Conservation (phyloP, 176 grass and related monocot species). For the Coix lacrymajobi region DNA sequence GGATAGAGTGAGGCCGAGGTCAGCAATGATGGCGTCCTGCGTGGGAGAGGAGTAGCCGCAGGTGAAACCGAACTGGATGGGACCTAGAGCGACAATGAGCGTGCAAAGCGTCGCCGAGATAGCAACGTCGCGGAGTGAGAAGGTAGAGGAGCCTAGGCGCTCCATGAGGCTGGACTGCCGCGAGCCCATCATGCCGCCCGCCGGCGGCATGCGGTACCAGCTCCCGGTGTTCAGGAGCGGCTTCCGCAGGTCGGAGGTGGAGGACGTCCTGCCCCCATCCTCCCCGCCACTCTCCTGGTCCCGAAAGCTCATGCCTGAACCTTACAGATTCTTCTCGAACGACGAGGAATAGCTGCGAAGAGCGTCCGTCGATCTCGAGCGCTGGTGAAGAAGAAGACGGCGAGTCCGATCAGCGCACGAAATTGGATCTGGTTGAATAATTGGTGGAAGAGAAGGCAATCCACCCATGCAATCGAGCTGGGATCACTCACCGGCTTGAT, state of each 20-base stretch:
- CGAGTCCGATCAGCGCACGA: not conserved
- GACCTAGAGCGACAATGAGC: slow-evolving; percentile 79
- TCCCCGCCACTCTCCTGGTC: slow-evolving; percentile 74
- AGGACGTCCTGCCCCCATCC: slow-evolving; percentile 46
- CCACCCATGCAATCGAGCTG: not conserved
- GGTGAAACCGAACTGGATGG: slow-evolving; percentile 91
- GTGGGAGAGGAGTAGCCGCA: slow-evolving; percentile 81
- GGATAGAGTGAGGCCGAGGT: slow-evolving; percentile 73
- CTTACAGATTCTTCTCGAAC: not conserved
- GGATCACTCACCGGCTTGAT: not conserved
- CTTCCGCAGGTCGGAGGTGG: slow-evolving; percentile 63
- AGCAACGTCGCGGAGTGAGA: slow-evolving; percentile 48
- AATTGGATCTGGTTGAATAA: not conserved
- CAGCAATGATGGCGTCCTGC: slow-evolving; percentile 64
- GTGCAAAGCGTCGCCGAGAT: slow-evolving; percentile 84
- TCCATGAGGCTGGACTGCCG: slow-evolving; percentile 75
- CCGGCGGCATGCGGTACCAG: slow-evolving; percentile 79
- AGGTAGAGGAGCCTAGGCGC: slow-evolving; percentile 64
- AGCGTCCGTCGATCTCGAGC: not conserved
- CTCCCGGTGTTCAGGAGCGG: slow-evolving; percentile 96
- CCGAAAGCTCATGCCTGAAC: slow-evolving; percentile 74
- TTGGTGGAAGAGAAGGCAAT: not conserved
- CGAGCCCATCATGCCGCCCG: slow-evolving; percentile 64
- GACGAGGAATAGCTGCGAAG: not conserved
- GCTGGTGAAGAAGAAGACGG: not conserved